A percentile compares a stretch with the other conserved stretches of the same genome.
phyloP scores from a whole-genome alignment of 108 stramenopile species.

The Nitzschia palea region DNA sequence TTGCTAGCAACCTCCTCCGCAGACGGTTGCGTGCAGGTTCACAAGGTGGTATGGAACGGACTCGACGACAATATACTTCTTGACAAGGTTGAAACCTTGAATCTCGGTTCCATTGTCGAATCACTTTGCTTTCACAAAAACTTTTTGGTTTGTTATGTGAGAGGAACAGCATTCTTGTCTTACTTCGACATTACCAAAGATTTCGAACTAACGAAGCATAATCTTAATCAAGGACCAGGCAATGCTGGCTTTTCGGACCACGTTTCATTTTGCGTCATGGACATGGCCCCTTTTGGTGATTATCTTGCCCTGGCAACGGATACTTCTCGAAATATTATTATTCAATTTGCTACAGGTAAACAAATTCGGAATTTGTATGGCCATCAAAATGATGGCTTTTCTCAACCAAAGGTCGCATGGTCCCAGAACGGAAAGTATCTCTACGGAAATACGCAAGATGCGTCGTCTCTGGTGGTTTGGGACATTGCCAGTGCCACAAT shows the following conservation, averaged over 20 bases:
- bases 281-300: conserved; percentile 57
- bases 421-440: conserved; percentile 70
- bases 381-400: conserved; percentile 76
- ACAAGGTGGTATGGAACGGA: conserved; percentile 40
- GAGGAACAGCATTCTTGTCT: conserved; percentile 62
- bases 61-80: conserved; percentile 20
- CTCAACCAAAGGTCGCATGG: conserved; percentile 83
- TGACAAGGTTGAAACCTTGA: conserved; percentile 55
- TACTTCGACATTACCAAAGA: conserved; percentile 66
- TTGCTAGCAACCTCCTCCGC: conserved; percentile 77
- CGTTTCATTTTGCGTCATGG: conserved; percentile 83
- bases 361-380: conserved; percentile 82
- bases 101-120: conserved; percentile 67
- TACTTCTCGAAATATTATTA: conserved; percentile 75
- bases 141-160: conserved; percentile 69
- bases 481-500: conserved; percentile 75
- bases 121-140: conserved; percentile 69
- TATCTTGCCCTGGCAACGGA: conserved; percentile 84
- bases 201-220: conserved; percentile 50
- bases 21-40: conserved; percentile 72
- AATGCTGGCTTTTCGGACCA: conserved; percentile 76
- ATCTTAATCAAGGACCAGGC: conserved; percentile 59
- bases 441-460: conserved; percentile 79
- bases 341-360: conserved; percentile 51
- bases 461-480: conserved; percentile 71